Evolutionary conservation across 169 alveolate genomes (phyloP), one percentile per base, ranked within the genome.

Genomic region (Plasmodium vivax): DNA sequence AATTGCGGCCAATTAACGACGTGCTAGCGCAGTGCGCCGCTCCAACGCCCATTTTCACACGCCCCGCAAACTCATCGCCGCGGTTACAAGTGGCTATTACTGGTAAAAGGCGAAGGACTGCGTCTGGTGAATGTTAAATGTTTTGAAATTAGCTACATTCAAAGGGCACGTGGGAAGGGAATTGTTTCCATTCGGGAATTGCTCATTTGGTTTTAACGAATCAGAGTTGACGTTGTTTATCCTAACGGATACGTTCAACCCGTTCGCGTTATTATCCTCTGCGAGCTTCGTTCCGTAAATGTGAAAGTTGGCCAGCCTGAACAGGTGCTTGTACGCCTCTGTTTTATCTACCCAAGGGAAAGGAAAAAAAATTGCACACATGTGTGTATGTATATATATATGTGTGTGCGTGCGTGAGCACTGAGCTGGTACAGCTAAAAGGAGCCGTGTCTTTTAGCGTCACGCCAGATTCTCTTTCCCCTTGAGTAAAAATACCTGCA

Each of bases 151-250:
- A 34, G 36, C 58, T 12, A 85, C 72, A 77, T 85, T 85, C 58
- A 85, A 85, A 34, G 93, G 93, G 51, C 93, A 85, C 41, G 84
- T 36, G 16, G 71, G 58, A 34, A 30, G 10, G 32, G 93, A 43
- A 75, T 85, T 85, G 14, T 30, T 36, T 32, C 71, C 93, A 75
- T 74, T 85, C n/a, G 74, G 72, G 12, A 75, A 75, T 12, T 75
- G 93, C 45, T 85, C 93, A 85, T 75, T 85, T 75, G 75, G 80
- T 23, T 85, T 85, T 71, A 85, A 77, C 14, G 72, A 75, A 68
- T 79, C 71, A 3, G 51, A 58, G 32, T 90, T 90, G 56, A 43
- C 83, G 27, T 90, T 90, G 58, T 90, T 90, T 32, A 80, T 47
- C 27, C 74, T 90, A 62, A 80, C 51, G 10, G 88, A 56, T 90